These are phyloP conservation scores for Neurospora sp. DNA, from an alignment of 495 filamentous ascomycete genomes.

Conservation along the genomic window DNA sequence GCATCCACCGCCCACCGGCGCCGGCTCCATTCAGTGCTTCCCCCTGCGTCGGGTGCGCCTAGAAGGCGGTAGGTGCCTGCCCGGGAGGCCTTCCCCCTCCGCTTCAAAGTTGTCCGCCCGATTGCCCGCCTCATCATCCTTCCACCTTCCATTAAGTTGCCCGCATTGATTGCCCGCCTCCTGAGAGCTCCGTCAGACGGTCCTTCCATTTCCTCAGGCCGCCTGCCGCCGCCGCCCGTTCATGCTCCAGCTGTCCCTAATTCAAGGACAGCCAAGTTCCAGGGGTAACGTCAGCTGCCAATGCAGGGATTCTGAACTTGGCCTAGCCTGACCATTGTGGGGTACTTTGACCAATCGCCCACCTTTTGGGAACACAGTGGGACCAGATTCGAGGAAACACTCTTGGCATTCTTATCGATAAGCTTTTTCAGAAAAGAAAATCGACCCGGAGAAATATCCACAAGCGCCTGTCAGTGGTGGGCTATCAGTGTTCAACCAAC, in stretches of 20 bases:
- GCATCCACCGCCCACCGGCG: background rate
- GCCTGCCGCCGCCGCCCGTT: background rate
- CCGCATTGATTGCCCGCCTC: background rate
- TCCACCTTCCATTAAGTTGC: background rate
- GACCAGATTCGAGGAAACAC: background rate
- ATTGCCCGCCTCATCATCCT: background rate
- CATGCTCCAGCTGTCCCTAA: background rate
- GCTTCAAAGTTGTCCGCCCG: background rate
- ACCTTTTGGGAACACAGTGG: background rate
- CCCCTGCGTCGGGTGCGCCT: background rate
- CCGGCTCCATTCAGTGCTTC: background rate
- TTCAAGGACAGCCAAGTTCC: background rate
- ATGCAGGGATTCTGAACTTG: background rate
- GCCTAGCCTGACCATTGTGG: background rate
- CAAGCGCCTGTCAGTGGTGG: background rate
- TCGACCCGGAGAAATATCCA: background rate
- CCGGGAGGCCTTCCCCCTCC: background rate
- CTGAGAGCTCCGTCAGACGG: background rate
- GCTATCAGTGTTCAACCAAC: background rate
- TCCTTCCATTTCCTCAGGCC: background rate
- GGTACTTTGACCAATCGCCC: background rate
- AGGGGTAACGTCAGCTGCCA: background rate
- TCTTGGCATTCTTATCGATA: background rate
- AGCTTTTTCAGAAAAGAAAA: slow-evolving; percentile 1
- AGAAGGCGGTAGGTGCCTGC: background rate